A percentile compares a stretch with the other conserved stretches of the same genome.
phyloP scores from a whole-genome alignment of 805 yeast species.

The Peterozyma xylosa region DNA sequence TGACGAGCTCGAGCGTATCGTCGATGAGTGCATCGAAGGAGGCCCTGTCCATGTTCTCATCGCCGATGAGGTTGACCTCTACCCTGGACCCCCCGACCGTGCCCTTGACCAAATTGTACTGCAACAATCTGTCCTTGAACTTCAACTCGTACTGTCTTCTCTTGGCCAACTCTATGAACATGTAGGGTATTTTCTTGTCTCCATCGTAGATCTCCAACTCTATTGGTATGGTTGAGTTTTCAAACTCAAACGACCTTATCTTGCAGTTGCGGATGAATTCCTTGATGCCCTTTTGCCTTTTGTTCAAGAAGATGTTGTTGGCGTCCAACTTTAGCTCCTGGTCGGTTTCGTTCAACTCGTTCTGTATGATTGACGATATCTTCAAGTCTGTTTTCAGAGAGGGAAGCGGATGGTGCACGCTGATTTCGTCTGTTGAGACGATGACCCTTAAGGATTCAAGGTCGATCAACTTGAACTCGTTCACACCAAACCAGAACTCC shows the following conservation, averaged over 20 bases:
- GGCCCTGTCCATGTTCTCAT: constrained; percentile 12
- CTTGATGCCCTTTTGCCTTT: constrained; percentile 33
- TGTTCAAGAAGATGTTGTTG: constrained; percentile 23
- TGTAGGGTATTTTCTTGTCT: constrained; percentile 3
- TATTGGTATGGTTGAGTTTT: constrained; percentile 1
- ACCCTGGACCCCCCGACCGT: constrained; percentile 32
- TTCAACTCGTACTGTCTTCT: constrained; percentile 26
- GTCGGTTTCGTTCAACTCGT: background rate
- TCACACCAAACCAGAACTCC: constrained; percentile 22
- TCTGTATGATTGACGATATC: background rate
- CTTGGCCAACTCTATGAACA: constrained; percentile 5
- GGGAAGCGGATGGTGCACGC: constrained; percentile 3
- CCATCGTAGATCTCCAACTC: background rate
- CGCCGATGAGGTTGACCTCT: constrained; percentile 31
- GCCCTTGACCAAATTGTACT: constrained; percentile 31
- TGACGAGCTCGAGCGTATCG: background rate
- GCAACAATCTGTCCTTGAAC: constrained; percentile 21
- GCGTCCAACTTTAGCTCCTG: constrained; percentile 7
- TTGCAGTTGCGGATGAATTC: constrained; percentile 21
- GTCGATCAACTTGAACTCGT: constrained; percentile 9
- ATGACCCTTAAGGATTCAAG: constrained; percentile 1
- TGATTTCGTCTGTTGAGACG: background rate
- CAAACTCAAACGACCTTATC: constrained; percentile 4
- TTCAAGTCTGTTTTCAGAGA: constrained; percentile 4
- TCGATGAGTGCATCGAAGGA: constrained; percentile 1